Conservation (phyloP, 2,329 filamentous ascomycete genomes). For the Aureobasidium mangrovei region DNA sequence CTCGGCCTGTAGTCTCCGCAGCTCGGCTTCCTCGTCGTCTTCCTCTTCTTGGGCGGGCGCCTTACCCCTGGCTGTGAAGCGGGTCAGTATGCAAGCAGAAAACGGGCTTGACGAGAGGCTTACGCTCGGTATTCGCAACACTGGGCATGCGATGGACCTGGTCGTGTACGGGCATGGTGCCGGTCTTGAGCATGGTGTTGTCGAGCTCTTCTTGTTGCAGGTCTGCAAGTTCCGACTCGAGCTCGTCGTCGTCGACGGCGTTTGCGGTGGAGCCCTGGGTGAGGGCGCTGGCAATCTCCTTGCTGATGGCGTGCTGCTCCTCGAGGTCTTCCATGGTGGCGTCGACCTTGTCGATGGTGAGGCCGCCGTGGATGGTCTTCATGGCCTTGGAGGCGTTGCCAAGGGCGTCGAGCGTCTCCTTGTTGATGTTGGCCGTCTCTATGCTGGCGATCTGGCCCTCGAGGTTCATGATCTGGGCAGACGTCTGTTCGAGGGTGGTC, state of each 20-base stretch:
- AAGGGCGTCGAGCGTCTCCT: constrained; percentile 91
- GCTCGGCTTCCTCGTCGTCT: constrained; percentile 92
- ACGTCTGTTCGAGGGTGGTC: constrained; percentile 83
- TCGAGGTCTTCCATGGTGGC: constrained; percentile 87
- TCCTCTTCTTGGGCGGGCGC: constrained; percentile 50
- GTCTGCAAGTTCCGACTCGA: constrained; percentile 76
- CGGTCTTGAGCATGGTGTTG: constrained; percentile 86
- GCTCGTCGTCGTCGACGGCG: constrained; percentile 74
- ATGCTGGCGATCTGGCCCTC: constrained; percentile 96
- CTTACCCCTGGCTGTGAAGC: constrained; percentile 37
- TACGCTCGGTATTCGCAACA: constrained; percentile 66
- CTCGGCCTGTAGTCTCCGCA: constrained; percentile 86
- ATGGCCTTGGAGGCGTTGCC: constrained; percentile 83
- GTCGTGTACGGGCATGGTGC: constrained; percentile 72
- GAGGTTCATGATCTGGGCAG: constrained; percentile 79
- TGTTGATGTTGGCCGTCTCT: constrained; percentile 97
- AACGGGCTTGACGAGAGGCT: constrained; percentile 32
- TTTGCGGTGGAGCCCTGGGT: constrained; percentile 57
- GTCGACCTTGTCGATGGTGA: constrained; percentile 92
- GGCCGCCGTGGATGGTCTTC: constrained; percentile 81
- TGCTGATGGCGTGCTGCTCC: constrained; percentile 85
- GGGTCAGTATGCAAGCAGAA: constrained; percentile 20
- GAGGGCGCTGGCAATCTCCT: constrained; percentile 85
- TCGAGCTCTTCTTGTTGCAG: constrained; percentile 90
- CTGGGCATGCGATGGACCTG: constrained; percentile 68